These are phyloP conservation scores for Aspergillus ibericus DNA, from an alignment of 2,329 filamentous ascomycete species.

Conservation along the genomic window DNA sequence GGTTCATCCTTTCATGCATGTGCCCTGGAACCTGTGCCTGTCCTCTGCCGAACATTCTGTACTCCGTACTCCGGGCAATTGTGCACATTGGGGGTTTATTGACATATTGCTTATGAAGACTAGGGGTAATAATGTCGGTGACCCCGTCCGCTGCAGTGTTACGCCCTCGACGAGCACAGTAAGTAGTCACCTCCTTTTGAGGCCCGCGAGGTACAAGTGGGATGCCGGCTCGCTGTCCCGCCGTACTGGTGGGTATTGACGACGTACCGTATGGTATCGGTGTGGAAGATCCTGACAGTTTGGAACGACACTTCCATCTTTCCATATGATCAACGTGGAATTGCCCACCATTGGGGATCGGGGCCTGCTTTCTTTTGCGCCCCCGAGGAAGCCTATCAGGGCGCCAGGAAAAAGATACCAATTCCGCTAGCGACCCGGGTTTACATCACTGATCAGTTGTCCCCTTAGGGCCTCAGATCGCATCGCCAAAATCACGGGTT, in stretches of 20 bases:
- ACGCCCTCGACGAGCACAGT: background rate
- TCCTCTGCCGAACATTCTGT: background rate
- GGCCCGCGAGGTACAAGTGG: background rate
- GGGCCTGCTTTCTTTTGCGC: background rate
- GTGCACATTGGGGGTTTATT: background rate
- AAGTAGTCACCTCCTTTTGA: background rate
- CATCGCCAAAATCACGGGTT: constrained; percentile 14
- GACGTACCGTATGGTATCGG: constrained; percentile 2
- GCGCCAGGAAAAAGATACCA: background rate
- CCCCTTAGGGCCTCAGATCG: constrained; percentile 6
- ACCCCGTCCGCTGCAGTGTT: constrained; percentile 1
- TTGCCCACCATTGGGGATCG: background rate
- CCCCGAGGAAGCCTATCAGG: constrained; percentile 1
- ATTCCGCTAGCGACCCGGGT: constrained; percentile 2
- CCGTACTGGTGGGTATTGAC: background rate
- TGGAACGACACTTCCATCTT: background rate
- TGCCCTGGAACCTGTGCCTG: background rate
- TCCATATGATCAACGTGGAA: background rate
- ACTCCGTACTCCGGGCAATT: background rate
- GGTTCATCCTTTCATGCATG: constrained; percentile 6
- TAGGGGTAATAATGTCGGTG: background rate
- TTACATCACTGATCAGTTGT: constrained; percentile 16
- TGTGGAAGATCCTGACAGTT: background rate
- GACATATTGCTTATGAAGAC: background rate
- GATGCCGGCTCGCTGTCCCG: background rate